Evolutionary conservation across 2,329 filamentous ascomycete species (phyloP).

Genomic region (Exophiala bonariae): DNA sequence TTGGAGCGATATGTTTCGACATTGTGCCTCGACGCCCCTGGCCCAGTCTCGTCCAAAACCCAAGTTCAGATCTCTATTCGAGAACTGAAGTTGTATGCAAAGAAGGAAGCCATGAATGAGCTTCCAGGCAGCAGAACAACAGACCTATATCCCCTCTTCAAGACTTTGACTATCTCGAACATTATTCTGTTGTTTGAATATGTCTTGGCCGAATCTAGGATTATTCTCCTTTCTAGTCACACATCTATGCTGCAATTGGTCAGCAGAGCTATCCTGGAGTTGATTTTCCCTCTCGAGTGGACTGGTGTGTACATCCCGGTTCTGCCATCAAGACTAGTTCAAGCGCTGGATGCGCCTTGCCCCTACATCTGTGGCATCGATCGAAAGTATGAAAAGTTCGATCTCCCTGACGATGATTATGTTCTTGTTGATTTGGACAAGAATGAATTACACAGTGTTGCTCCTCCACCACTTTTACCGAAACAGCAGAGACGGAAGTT

Average conservation of each 20-base stretch:
- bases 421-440: conserved; percentile 92
- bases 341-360: conserved; percentile 89
- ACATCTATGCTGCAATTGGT: conserved; percentile 95
- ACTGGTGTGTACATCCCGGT: conserved; percentile 91
- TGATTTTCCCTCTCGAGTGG: conserved; percentile 91
- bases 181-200: conserved; percentile 92
- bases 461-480: conserved; percentile 74
- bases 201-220: conserved; percentile 86
- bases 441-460: conserved; percentile 83
- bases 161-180: conserved; percentile 85
- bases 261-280: conserved; percentile 78
- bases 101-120: conserved; percentile 91
- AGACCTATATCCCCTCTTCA: conserved; percentile 90
- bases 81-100: conserved; percentile 86
- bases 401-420: conserved; percentile 91
- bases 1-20: conserved; percentile 96
- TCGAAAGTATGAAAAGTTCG: conserved; percentile 79
- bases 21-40: conserved; percentile 90
- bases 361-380: conserved; percentile 98
- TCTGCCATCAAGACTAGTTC: conserved; percentile 80
- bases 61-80: conserved; percentile 90
- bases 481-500: conserved; percentile 89
- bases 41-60: conserved; percentile 87
- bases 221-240: conserved; percentile 94
- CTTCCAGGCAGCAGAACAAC: conserved; percentile 86